Evolutionary conservation across 2,329 filamentous ascomycete species (phyloP).

Genomic region (Myriosclerotinia duriaeana): DNA sequence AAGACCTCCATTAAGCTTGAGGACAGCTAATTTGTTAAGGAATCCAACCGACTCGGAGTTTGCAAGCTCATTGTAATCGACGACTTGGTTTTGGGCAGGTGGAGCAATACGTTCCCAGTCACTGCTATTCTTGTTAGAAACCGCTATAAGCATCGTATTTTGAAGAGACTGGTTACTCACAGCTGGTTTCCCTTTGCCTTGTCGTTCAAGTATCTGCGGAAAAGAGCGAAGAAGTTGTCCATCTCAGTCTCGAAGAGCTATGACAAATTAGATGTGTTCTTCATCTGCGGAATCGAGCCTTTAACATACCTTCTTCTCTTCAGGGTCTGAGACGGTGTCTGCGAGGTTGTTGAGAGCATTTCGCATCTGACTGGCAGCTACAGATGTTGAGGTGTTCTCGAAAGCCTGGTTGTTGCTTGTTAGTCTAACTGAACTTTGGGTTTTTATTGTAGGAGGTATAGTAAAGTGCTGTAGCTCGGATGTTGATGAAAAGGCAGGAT

Average conservation of each 20-base stretch:
- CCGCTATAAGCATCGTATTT: slow-evolving; percentile 14
- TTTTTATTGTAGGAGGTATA: not conserved
- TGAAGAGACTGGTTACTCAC: slow-evolving; percentile 47
- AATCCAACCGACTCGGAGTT: slow-evolving; percentile 90
- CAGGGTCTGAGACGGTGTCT: slow-evolving; percentile 82
- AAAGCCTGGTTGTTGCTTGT: slow-evolving; percentile 66
- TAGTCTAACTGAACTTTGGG: not conserved
- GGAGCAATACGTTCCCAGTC: slow-evolving; percentile 97
- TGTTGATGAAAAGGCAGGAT: slow-evolving; percentile 5
- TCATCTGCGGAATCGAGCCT: not conserved
- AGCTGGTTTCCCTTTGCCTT: slow-evolving; percentile 96
- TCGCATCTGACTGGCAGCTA: slow-evolving; percentile 98
- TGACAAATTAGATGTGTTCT: slow-evolving; percentile 21
- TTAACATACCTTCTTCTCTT: slow-evolving; percentile 73
- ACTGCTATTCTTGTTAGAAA: slow-evolving; percentile 47
- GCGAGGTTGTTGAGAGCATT: slow-evolving; percentile 91
- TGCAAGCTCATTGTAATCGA: slow-evolving; percentile 87
- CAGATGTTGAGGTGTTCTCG: slow-evolving; percentile 97
- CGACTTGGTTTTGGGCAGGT: slow-evolving; percentile 88
- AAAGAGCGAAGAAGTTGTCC: slow-evolving; percentile 99
- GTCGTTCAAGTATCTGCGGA: slow-evolving; percentile 97
- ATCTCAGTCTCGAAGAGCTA: slow-evolving; percentile 97
- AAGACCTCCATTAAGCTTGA: slow-evolving; percentile 99
- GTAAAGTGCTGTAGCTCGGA: not conserved
- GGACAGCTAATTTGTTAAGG: slow-evolving; percentile 93